A percentile compares a stretch with the other conserved stretches of the same genome.
phyloP scores from a whole-genome alignment of 2,329 filamentous ascomycete species.

The Knoxdaviesia proteae region DNA sequence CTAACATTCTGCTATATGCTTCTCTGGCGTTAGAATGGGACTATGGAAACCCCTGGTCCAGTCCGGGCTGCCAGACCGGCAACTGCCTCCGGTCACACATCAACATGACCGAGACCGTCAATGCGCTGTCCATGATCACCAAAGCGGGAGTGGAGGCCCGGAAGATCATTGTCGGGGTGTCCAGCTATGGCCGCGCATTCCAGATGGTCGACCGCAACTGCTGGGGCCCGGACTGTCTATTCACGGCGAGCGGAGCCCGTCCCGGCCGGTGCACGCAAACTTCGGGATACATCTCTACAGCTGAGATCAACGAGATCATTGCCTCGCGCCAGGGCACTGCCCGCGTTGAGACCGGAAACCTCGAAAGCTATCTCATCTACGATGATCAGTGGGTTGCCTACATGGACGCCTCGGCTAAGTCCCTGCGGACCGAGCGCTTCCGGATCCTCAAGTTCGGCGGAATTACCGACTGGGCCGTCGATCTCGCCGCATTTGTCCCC shows the following conservation, averaged over 20 bases:
- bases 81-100: slow-evolving; percentile 15
- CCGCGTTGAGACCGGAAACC: slow-evolving; percentile 5
- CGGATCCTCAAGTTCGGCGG: slow-evolving; percentile 8
- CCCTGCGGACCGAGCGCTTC: slow-evolving; percentile 2
- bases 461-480: slow-evolving; percentile 9
- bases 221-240: slow-evolving; percentile 9
- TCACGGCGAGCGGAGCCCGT: slow-evolving; percentile 5
- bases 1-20: no score
- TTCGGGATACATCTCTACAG: slow-evolving; percentile 12
- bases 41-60: slow-evolving; percentile 10
- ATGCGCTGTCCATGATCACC: slow-evolving; percentile 14
- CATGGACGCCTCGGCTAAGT: slow-evolving; percentile 8
- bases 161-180: slow-evolving; percentile 13
- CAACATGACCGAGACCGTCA: slow-evolving; percentile 15
- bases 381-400: slow-evolving; percentile 8
- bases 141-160: slow-evolving; percentile 12
- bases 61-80: slow-evolving; percentile 10
- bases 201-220: slow-evolving; percentile 13
- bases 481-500: slow-evolving; percentile 2
- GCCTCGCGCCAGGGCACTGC: no score
- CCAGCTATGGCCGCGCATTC: slow-evolving; percentile 14
- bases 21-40: slow-evolving; percentile 8
- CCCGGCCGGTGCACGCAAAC: slow-evolving; percentile 11
- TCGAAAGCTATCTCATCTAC: slow-evolving; percentile 7
- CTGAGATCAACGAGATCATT: slow-evolving; percentile 8